phyloP scores from a whole-genome alignment of 352 stramenopile species.

The Phytophthora meadii region DNA sequence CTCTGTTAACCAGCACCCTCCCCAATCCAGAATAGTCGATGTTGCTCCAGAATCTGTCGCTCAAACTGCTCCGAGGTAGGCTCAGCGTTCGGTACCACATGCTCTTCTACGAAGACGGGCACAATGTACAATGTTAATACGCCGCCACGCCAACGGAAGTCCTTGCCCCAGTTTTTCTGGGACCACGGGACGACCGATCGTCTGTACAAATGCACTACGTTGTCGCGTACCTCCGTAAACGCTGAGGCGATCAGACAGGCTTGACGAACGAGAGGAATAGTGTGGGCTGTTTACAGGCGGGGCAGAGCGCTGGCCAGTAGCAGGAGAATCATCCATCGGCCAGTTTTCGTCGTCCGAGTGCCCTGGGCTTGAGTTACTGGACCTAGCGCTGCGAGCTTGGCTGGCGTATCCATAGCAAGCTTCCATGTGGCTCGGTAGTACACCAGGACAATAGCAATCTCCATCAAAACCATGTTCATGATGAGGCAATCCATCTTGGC shows the following conservation, averaged over 20 bases:
- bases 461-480: slow-evolving; percentile 43
- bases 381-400: slow-evolving; percentile 22
- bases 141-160: slow-evolving; percentile 12
- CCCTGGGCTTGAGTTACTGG: slow-evolving; percentile 41
- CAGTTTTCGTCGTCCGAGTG: slow-evolving; percentile 42
- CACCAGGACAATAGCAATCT: slow-evolving; percentile 43
- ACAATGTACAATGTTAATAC: slow-evolving; percentile 36
- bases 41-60: slow-evolving; percentile 63
- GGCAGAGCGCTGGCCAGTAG: slow-evolving; percentile 18
- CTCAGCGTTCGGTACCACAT: slow-evolving; percentile 39
- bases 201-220: slow-evolving; percentile 27
- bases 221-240: slow-evolving; percentile 52
- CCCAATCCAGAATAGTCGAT: slow-evolving; percentile 81
- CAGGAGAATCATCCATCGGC: slow-evolving; percentile 24
- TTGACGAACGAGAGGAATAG: slow-evolving; percentile 73
- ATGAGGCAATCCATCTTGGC: slow-evolving; percentile 34
- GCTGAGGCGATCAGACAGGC: slow-evolving; percentile 59
- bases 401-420: slow-evolving; percentile 12
- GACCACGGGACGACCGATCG: slow-evolving; percentile 17
- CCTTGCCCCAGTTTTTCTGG: slow-evolving; percentile 23
- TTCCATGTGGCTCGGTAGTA: slow-evolving; percentile 21
- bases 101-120: slow-evolving; percentile 40
- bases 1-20: slow-evolving; percentile 54
- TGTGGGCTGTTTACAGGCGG: slow-evolving; percentile 64
- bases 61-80: slow-evolving; percentile 42